A percentile compares a stretch with the other conserved stretches of the same genome.
phyloP scores from a whole-genome alignment of 1,284 basidiomycete genomes.

The Marasmius oreades region DNA sequence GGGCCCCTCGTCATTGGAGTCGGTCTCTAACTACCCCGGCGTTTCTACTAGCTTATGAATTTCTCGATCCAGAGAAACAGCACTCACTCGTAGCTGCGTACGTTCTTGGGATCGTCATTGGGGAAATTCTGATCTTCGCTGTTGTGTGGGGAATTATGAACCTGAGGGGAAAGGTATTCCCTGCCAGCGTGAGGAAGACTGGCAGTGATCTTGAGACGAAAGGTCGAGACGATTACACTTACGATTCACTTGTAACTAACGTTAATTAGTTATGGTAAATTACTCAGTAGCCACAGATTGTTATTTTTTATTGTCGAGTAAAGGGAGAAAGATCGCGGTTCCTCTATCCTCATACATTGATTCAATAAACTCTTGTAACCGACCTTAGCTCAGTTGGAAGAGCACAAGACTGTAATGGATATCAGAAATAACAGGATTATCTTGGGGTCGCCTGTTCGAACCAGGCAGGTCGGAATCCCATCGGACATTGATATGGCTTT shows the following conservation, averaged over 20 bases:
- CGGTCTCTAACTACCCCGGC: neutral
- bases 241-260: too few relatives aligned
- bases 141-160: neutral
- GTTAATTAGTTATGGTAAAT: too few relatives aligned
- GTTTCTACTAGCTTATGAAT: conserved; percentile 28
- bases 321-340: too few relatives aligned
- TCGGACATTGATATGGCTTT: neutral
- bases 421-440: neutral
- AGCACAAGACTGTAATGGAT: conserved; percentile 41
- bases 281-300: too few relatives aligned
- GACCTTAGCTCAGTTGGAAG: conserved; percentile 46
- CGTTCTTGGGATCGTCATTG: conserved; percentile 39
- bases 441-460: conserved; percentile 16
- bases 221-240: too few relatives aligned
- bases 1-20: neutral
- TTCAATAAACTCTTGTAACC: conserved; percentile 15
- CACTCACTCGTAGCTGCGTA: conserved; percentile 37
- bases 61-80: conserved; percentile 30
- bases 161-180: conserved; percentile 17
- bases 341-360: neutral
- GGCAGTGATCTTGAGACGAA: neutral
- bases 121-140: neutral
- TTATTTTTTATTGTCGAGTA: too few relatives aligned
- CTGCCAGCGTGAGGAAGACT: neutral
- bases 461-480: conserved; percentile 13